Percentiles rank a stretch among this genome's conserved stretches.
Evolutionary conservation across 306 rosid species (phyloP).

Genomic region (Quercus mongolica): DNA sequence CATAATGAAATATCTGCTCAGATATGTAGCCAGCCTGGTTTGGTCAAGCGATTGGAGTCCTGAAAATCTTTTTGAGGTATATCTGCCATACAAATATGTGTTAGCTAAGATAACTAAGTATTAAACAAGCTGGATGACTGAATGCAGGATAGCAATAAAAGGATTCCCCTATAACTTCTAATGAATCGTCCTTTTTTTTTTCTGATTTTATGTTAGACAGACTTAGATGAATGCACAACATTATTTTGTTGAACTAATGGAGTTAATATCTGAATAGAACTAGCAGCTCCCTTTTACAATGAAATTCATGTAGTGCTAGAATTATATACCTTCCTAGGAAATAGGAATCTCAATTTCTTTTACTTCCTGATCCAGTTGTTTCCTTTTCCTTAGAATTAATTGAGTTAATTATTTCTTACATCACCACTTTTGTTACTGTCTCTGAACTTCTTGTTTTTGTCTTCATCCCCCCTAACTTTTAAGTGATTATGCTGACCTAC

Average conservation of each 20-base stretch:
- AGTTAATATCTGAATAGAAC: not conserved
- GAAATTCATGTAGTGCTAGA: not conserved
- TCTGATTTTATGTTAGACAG: not conserved
- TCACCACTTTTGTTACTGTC: not conserved
- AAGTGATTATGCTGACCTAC: conserved; percentile 11
- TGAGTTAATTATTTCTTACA: not conserved
- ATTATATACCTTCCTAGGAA: not conserved
- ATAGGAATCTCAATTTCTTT: not conserved
- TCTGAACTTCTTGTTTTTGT: not conserved
- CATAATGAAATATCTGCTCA: conserved; percentile 30
- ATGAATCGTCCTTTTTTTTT: not conserved
- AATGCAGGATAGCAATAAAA: not conserved
- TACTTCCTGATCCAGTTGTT: not conserved
- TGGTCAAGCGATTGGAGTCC: conserved; percentile 91
- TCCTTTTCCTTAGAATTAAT: not conserved
- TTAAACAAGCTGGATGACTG: conserved; percentile 3
- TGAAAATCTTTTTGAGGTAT: conserved; percentile 87
- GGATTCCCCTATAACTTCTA: not conserved
- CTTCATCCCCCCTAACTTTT: not conserved
- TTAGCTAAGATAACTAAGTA: not conserved
- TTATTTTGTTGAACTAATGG: not conserved
- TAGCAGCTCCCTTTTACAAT: too few relatives aligned
- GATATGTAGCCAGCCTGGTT: conserved; percentile 96
- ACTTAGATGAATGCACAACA: not conserved
- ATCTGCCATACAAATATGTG: conserved; percentile 11